Evolutionary conservation across 768 basidiomycete genomes (phyloP).

Genomic region (Sporobolomyces pararoseus): DNA sequence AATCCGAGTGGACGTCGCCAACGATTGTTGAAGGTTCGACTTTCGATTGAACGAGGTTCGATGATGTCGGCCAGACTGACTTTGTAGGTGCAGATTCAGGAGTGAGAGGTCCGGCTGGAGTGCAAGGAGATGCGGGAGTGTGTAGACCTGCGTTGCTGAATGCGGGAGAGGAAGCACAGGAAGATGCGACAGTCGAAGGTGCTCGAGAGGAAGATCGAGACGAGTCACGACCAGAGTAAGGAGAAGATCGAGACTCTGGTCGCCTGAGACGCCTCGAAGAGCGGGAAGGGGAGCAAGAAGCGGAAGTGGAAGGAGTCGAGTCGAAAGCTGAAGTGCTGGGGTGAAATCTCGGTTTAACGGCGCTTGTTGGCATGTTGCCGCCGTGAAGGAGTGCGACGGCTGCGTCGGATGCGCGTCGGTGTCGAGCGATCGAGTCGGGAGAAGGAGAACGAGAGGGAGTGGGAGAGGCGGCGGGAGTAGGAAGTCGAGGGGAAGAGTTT

Average conservation of each 20-base stretch:
- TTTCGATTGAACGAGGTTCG: neutral
- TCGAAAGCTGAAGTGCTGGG: constrained; percentile 5
- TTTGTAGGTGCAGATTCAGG: constrained; percentile 29
- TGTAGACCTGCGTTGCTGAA: constrained; percentile 25
- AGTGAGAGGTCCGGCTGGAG: constrained; percentile 33
- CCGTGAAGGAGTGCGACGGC: constrained; percentile 44
- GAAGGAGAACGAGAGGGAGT: constrained; percentile 38
- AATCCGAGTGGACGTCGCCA: constrained; percentile 5
- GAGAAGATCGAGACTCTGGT: constrained; percentile 19
- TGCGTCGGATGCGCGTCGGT: constrained; percentile 43
- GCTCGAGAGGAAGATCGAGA: constrained; percentile 31
- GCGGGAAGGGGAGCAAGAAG: constrained; percentile 18
- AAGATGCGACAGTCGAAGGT: constrained; percentile 31
- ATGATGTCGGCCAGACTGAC: constrained; percentile 14
- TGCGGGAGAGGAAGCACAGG: constrained; percentile 25
- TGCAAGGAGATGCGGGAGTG: constrained; percentile 30
- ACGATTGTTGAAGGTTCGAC: neutral
- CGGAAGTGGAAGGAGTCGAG: constrained; percentile 17
- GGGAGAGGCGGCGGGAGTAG: constrained; percentile 26
- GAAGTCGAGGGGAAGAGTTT: neutral
- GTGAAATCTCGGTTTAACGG: neutral
- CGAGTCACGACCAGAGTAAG: constrained; percentile 26
- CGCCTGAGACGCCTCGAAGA: constrained; percentile 2
- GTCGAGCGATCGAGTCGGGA: constrained; percentile 37
- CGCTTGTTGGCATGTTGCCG: constrained; percentile 13